Evolutionary conservation across 164 flowering plant genomes (phyloP).

Genomic region (Taxillus chinensis): DNA sequence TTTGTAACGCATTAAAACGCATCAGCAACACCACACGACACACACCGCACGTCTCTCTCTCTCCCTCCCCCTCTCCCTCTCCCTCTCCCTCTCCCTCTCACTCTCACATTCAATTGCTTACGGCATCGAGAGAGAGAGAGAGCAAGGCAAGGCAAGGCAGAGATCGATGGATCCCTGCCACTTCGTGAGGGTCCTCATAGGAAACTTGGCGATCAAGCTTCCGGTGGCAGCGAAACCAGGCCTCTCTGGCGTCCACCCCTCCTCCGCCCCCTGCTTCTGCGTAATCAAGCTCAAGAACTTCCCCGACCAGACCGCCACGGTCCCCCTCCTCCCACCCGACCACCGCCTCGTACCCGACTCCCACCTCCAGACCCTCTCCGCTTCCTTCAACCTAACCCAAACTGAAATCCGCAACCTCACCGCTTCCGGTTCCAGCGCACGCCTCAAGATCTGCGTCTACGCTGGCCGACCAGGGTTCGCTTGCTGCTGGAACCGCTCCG

Average conservation of each 20-base stretch:
- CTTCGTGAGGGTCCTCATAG: constrained; percentile 38
- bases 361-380: constrained; percentile 14
- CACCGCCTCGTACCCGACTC: constrained; percentile 7
- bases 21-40: too few species aligned
- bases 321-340: constrained; percentile 15
- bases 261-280: constrained; percentile 26
- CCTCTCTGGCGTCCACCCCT: constrained; percentile 15
- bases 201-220: constrained; percentile 31
- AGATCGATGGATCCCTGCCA: constrained; percentile 56
- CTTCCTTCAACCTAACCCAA: constrained; percentile 24
- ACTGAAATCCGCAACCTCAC: constrained; percentile 21
- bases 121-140: too few species aligned
- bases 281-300: constrained; percentile 32
- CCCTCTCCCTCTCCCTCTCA: too few species aligned
- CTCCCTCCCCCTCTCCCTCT: too few species aligned
- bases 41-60: too few species aligned
- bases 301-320: constrained; percentile 22
- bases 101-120: too few species aligned
- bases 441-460: constrained; percentile 20
- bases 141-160: too few species aligned
- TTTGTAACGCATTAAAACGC: too few species aligned
- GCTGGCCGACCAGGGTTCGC: constrained; percentile 7
- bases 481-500: constrained; percentile 17
- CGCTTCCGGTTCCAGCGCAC: background rate
- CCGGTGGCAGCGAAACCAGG: constrained; percentile 25